These are phyloP conservation scores for Colletotrichum kahawae DNA, from an alignment of 2,329 filamentous ascomycete species.

Conservation along the genomic window DNA sequence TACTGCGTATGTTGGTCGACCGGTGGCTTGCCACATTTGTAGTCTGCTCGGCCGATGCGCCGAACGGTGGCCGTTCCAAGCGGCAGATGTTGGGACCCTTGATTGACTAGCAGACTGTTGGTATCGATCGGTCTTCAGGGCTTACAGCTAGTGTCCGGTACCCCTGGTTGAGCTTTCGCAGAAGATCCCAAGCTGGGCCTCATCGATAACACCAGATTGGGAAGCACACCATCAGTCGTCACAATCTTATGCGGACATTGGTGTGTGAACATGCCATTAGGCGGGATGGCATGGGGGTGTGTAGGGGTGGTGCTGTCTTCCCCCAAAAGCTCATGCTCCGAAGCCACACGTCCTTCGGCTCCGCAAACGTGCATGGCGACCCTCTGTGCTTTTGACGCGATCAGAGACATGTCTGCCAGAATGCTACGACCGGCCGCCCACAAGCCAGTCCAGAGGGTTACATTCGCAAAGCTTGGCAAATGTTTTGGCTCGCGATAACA, in stretches of 20 bases:
- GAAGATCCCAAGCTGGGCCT: neutral
- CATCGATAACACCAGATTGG: slow-evolving; percentile 1
- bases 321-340: slow-evolving; percentile 16
- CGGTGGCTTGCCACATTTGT: neutral
- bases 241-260: slow-evolving; percentile 8
- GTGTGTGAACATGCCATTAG: neutral
- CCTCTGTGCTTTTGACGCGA: neutral
- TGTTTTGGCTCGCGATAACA: neutral
- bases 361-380: slow-evolving; percentile 8
- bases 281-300: neutral
- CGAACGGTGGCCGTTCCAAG: neutral
- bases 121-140: slow-evolving; percentile 8
- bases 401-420: neutral
- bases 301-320: neutral
- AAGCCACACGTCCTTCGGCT: slow-evolving; percentile 6
- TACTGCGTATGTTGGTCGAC: neutral
- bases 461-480: slow-evolving; percentile 13
- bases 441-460: neutral
- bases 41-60: neutral
- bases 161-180: slow-evolving; percentile 4
- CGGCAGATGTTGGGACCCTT: slow-evolving; percentile 3
- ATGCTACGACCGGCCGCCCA: neutral
- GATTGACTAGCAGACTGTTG: neutral
- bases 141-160: slow-evolving; percentile 7
- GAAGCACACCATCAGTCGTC: slow-evolving; percentile 4